Evolutionary conservation across 768 basidiomycete species (phyloP).

Genomic region (Agaricus sinodeliciosus): DNA sequence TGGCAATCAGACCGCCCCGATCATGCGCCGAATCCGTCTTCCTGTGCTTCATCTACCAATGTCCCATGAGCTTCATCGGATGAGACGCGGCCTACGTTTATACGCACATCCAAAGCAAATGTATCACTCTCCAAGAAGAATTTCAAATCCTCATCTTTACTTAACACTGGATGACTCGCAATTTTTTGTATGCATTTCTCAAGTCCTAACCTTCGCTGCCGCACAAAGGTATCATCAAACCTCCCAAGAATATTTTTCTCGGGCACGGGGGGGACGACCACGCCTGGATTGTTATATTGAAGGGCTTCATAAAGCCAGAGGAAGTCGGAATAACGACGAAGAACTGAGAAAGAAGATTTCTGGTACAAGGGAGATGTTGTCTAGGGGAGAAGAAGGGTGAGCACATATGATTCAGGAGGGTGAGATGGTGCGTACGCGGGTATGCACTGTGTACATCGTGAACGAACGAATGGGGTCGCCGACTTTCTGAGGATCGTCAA

Average conservation of each 20-base stretch:
- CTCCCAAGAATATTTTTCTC: conserved; percentile 93
- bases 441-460: conserved; percentile 96
- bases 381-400: conserved; percentile 27
- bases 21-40: conserved; percentile 74
- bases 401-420: neutral
- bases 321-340: conserved; percentile 97
- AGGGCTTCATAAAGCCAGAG: conserved; percentile 93
- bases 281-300: conserved; percentile 88
- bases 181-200: conserved; percentile 92
- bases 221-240: conserved; percentile 89
- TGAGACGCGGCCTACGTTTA: neutral
- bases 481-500: conserved; percentile 96
- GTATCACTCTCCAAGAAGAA: conserved; percentile 92
- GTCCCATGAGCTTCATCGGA: neutral
- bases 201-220: conserved; percentile 75
- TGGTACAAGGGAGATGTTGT: conserved; percentile 82
- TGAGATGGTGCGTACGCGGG: conserved; percentile 46
- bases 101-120: conserved; percentile 81
- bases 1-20: conserved; percentile 77
- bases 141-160: conserved; percentile 82
- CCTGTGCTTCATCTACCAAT: conserved; percentile 74
- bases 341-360: conserved; percentile 84
- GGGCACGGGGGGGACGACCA: conserved; percentile 93
- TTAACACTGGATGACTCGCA: conserved; percentile 85
- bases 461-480: conserved; percentile 94